These are phyloP conservation scores for Cryphonectria parasitica DNA, from an alignment of 2,329 filamentous ascomycete species.

Conservation along the genomic window DNA sequence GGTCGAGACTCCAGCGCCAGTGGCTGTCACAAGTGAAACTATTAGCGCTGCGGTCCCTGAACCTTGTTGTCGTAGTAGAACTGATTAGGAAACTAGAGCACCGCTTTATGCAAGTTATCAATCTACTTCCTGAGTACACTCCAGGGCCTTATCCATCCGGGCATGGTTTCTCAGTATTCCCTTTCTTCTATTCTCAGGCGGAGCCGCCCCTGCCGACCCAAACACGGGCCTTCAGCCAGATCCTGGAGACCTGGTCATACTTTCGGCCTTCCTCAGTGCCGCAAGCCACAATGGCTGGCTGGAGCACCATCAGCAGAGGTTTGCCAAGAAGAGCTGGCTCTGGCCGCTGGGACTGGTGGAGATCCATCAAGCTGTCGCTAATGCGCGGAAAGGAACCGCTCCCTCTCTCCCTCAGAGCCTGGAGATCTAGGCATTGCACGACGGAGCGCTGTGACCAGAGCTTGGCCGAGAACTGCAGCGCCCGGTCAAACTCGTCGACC, in stretches of 20 bases:
- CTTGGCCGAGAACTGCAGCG: constrained; percentile 2
- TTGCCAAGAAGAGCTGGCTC: not conserved
- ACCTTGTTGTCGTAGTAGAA: not conserved
- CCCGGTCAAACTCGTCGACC: constrained; percentile 3
- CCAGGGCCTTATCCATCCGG: not conserved
- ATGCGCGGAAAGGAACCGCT: not conserved
- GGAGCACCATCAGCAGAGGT: constrained; percentile 1
- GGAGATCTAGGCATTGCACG: not conserved
- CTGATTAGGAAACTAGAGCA: not conserved
- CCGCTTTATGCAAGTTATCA: not conserved
- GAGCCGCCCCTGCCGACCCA: not conserved
- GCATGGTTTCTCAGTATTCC: not conserved
- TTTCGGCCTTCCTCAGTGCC: constrained; percentile 6
- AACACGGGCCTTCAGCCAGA: constrained; percentile 9
- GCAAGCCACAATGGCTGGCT: constrained; percentile 7
- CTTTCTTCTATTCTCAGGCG: not conserved
- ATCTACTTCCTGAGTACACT: constrained; percentile 6
- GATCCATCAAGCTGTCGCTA: not conserved
- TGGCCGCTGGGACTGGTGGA: constrained; percentile 1
- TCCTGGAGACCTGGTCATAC: constrained; percentile 5
- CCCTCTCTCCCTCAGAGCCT: not conserved
- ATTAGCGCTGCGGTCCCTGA: not conserved
- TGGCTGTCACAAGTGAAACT: not conserved
- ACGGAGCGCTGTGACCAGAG: constrained; percentile 4
- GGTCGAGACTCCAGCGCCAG: not conserved